Base-by-base conservation (phyloP, 257 asterid genomes). In the Eustoma russellianum region DNA sequence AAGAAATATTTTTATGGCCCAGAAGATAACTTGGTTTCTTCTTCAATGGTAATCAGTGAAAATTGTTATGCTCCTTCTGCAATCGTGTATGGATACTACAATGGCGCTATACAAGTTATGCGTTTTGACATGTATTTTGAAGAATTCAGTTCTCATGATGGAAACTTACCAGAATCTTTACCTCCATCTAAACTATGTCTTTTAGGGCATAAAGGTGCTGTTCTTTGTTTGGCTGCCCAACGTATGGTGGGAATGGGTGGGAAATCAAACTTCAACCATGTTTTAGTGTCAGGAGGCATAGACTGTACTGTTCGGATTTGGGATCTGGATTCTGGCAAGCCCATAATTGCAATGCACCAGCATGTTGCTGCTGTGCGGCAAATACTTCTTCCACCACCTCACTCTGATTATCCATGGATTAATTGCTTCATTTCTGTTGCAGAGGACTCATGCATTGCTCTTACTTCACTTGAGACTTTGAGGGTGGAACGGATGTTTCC, bases 351-450 rank as follows among this genome's bases (percentile, higher is more conserved):
- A 63, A 69, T 87, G 88, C 97, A 83, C 69, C 98, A 91, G 41
- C 98, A 87, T 75, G 90, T 83, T 19, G 94, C 92, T 66, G 94
- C 97, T 56, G 97, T 87, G 47, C 94, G 80, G 55, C 97, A 87
- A 70, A 85, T 91, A 59, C 69, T 91, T 73, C 88, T 78, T 70
- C 86, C 98, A 48, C 94, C 98, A 16, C 47, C 70, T 70, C 76
- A 70, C 52, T 66, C 79, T 53, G 79, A 60, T 56, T 64, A 51
- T 70, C 97, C 98, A 24, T 91, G 97, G 98, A 80, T 73, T 64
- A 83, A 91, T 73, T 87, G 97, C 63, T 84, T 91, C 74, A 68
- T 91, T 56, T 80, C 94, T 40, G 92, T 87, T 28, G 93, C 88
- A 38, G 95, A 82, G 61, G 98, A 91, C 67, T 80, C 75, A 38